Evolutionary conservation across 2,329 filamentous ascomycete species (phyloP), one percentile per base, ranked within the genome.

Genomic region (Colletotrichum scovillei): DNA sequence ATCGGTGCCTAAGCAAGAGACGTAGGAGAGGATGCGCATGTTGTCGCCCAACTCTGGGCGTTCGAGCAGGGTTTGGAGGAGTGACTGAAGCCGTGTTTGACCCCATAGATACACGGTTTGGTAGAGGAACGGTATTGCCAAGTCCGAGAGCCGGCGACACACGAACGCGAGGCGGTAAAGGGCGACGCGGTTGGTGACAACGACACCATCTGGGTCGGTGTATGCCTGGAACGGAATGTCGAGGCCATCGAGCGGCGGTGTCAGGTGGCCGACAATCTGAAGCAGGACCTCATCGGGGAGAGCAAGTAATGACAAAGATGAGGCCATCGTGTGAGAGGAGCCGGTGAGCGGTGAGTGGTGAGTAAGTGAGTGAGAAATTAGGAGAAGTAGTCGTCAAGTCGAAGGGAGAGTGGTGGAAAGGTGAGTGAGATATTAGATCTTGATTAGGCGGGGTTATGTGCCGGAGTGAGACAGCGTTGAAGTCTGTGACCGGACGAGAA

Each of bases 21-120:
- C 69, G 12, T 67, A 74, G 49, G 72, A 74, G 11, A 74, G 69
- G 28, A 72, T 63, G 68, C 72, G 72, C 67, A 74, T 74, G 22
- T 72, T 67, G 4, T 70, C 63, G 58, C 72, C 72, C 4, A 72
- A 46, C 14, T 74, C 72, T 32, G 72, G 69, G 16, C 69, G 72
- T 26, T 74, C 72, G 4, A 74, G 72, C 22, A 74, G 69, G 14
- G 72, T 74, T 26, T 74, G 72, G 42, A 74, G 42, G 14, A 74
- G 52, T 5, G 72, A 74, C 53, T 74, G 72, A 5, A 74, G 72
- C 12, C 72, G 63, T 26, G 72, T 72, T 8, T 70, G 72, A 5
- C 72, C 72, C 72, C 72, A 74, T 24, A 74, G 42, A 30, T 74
- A 74, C 52, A 74, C 69, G 1, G 72, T 74, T 19, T 60, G 67